Evolutionary conservation across 805 yeast genomes (phyloP), one percentile per base, ranked within the genome.

Genomic region (Lipomyces starkeyi): DNA sequence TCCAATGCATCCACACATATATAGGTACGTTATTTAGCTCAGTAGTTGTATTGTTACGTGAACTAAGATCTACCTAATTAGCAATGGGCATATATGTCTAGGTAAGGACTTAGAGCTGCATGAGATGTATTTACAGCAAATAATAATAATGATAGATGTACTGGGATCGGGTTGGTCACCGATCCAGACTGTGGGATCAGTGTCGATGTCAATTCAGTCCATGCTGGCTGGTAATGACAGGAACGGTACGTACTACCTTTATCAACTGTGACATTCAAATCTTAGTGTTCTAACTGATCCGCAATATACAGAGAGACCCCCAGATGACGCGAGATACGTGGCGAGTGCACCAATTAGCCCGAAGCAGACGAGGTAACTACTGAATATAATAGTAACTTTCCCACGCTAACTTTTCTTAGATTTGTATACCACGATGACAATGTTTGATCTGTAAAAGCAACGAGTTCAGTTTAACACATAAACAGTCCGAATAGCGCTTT

Each of bases 61-160:
- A 7, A 29, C n/a, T 53, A 17, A 35, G 5, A 7, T 14, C 32
- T 11, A 6, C 34, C 22, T 27, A 8, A 56, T 55, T 22, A 69
- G 72, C 40, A 90, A 90, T 73, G 94, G 93, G 1, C 93, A 90
- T 73, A 89, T 89, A n/a, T 89, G 94, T 74, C 78, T 89, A 25
- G 86, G 73, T 69, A 63, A 17, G 20, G 49, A 43, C 22, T 43
- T 43, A 17, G 14, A 43, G 22, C 22, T 6, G 6, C 14, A 43
- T 7, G 11, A 11, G 27, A 14, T 34, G 25, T 14, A 11, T 14
- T 4, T 20, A 35, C 29, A 40, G 47, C 13, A 14, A 43, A 60
- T 54, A 17, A n/a, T 43, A 59, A n/a, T 22, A 3, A 29, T 32
- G 5, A 17, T 17, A 61, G 79, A 89, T 73, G 78, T 90, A 1